phyloP scores from a whole-genome alignment of 2,329 filamentous ascomycete genomes.

The Diaporthe sp. region DNA sequence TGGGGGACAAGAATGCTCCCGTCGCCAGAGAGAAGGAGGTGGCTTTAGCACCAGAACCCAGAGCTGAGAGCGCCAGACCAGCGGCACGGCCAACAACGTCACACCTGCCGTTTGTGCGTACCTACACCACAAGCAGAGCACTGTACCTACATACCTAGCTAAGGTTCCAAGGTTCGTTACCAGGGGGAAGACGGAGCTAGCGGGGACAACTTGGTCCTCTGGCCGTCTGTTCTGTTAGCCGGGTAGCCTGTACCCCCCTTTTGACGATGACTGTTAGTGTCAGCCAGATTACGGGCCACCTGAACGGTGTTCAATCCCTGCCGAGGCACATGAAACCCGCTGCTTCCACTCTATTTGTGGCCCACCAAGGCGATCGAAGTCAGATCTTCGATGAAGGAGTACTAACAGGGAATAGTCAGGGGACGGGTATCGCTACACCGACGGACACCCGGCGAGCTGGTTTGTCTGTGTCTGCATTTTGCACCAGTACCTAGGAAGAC shows the following conservation, averaged over 20 bases:
- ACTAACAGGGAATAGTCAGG: conserved; percentile 27
- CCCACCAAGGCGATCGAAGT: conserved; percentile 11
- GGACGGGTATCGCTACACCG: conserved; percentile 10
- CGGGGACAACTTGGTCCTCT: background rate
- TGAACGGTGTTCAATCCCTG: conserved; percentile 12
- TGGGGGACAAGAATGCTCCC: conserved; percentile 6
- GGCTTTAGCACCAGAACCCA: conserved; percentile 1
- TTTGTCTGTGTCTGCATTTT: background rate
- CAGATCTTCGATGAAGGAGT: conserved; percentile 15
- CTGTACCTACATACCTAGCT: background rate
- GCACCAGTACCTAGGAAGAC: background rate
- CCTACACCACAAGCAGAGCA: background rate
- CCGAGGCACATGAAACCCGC: conserved; percentile 24
- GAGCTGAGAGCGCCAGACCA: conserved; percentile 18
- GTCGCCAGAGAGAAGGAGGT: conserved; percentile 20
- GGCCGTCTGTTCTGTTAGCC: background rate
- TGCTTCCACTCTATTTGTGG: conserved; percentile 12
- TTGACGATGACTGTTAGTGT: conserved; percentile 15
- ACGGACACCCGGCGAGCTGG: background rate
- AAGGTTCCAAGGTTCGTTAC: background rate
- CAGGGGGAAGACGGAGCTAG: background rate
- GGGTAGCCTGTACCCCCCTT: conserved; percentile 3
- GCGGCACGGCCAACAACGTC: conserved; percentile 15
- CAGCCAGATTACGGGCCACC: conserved; percentile 17
- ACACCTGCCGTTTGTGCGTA: conserved; percentile 18